Evolutionary conservation across 2,329 filamentous ascomycete species (phyloP).

Genomic region (Tympanopsis confertula): DNA sequence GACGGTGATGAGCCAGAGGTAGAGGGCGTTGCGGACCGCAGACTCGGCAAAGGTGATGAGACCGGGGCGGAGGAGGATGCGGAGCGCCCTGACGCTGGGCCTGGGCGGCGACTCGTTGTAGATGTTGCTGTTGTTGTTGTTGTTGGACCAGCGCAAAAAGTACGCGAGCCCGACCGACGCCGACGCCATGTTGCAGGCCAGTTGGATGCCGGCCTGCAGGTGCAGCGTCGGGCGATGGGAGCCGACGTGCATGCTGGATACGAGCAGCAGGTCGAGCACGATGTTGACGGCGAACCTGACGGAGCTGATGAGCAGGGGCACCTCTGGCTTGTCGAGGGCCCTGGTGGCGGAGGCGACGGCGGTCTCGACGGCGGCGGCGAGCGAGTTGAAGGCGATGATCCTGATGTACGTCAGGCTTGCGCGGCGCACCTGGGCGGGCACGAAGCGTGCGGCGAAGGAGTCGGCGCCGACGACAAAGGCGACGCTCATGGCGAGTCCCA

Average conservation of each 20-base stretch:
- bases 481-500: slow-evolving; percentile 49
- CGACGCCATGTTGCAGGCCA: slow-evolving; percentile 46
- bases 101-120: slow-evolving; percentile 9
- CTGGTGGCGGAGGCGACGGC: slow-evolving; percentile 49
- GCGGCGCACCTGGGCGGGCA: slow-evolving; percentile 43
- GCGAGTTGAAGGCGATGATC: slow-evolving; percentile 48
- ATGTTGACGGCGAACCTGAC: slow-evolving; percentile 58
- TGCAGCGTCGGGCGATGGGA: slow-evolving; percentile 43
- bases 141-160: slow-evolving; percentile 28
- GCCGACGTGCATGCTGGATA: slow-evolving; percentile 53
- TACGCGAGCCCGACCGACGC: slow-evolving; percentile 45
- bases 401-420: slow-evolving; percentile 52
- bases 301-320: slow-evolving; percentile 53
- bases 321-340: slow-evolving; percentile 57
- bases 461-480: slow-evolving; percentile 40
- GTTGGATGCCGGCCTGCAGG: slow-evolving; percentile 50
- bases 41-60: slow-evolving; percentile 51
- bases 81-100: slow-evolving; percentile 30
- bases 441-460: slow-evolving; percentile 47
- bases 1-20: slow-evolving; percentile 57
- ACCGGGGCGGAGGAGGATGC: slow-evolving; percentile 42
- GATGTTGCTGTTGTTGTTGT: slow-evolving; percentile 1
- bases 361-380: slow-evolving; percentile 51
- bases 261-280: slow-evolving; percentile 50
- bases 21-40: slow-evolving; percentile 54